Conservation (phyloP, 352 stramenopile species). For the Phytopythium chamaehyphon region DNA sequence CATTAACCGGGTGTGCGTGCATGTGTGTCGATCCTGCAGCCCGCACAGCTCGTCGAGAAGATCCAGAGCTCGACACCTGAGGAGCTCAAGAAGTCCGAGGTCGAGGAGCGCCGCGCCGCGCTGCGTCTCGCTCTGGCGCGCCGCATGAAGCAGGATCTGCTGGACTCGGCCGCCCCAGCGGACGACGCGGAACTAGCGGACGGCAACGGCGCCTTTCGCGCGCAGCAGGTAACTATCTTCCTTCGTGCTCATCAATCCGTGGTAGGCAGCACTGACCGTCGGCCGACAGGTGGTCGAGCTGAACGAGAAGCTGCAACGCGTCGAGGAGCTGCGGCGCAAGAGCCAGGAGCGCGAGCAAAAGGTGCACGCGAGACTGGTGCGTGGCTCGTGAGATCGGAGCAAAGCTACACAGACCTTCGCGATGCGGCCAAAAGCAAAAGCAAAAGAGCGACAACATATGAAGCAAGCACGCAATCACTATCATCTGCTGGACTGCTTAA, state of each 20-base stretch:
- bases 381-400: not conserved
- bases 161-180: conserved; percentile 27
- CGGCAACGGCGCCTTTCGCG: conserved; percentile 27
- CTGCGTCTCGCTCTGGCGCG: conserved; percentile 67
- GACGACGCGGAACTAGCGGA: conserved; percentile 14
- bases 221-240: conserved; percentile 40
- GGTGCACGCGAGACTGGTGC: conserved; percentile 48
- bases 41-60: conserved; percentile 56
- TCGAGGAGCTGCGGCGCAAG: conserved; percentile 62
- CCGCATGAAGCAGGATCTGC: conserved; percentile 78
- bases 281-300: conserved; percentile 50
- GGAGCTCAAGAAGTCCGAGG: conserved; percentile 58
- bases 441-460: too few relatives aligned
- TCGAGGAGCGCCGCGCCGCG: conserved; percentile 63
- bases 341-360: conserved; percentile 62
- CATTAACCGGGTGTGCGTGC: not conserved
- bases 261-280: not conserved
- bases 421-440: not conserved
- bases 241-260: not conserved
- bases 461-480: too few relatives aligned
- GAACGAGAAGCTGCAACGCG: conserved; percentile 73
- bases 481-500: too few relatives aligned
- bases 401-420: too few relatives aligned
- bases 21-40: conserved; percentile 10
- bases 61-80: conserved; percentile 52